Base-by-base conservation (phyloP, 331 rosid species). In the Malus hybrid region DNA sequence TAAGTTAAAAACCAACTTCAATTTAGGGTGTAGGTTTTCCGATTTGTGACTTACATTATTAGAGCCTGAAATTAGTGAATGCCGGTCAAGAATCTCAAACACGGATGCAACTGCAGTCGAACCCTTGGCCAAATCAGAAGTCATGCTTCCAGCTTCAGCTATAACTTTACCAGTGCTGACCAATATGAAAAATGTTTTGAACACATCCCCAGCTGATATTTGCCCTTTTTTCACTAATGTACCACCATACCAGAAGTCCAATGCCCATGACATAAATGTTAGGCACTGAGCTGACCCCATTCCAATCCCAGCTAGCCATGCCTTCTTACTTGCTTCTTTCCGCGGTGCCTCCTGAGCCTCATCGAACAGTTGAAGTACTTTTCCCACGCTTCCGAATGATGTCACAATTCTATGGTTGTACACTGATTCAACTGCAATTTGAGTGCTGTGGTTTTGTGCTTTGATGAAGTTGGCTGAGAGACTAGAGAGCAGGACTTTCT, bases 61-160 rank as follows among this genome's bases (percentile, higher is more conserved):
- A 48, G 79, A 72, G 5, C 81, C 70, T 0, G 91, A 84, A 80
- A 92, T 94, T 12, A 85, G 90, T 33, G 99, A 94, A 44, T 84
- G 76, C 10, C 97, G 78, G 86, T 94, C 99, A 61, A 94, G 97
- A 83, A 94, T 94, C 67, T 86, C 86, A 65, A 94, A 92, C 8
- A 94, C 93, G 0, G 97, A 90, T 31, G 96, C 91, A 19, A 94
- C 88, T 5, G 99, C 96, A 0, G 96, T 78, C 18, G 97, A 86
- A 42, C 92, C 90, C 63, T 90, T 94, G 44, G 99, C 99, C 24
- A 92, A 85, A 80, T 92, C 97, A 39, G 97, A 89, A 59, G 99
- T 94, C 99, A 94, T 92, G 82, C 99, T 94, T 29, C 99, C 99
- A 4, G 99, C 99, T 0, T 94, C 99, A n/a, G 99, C 99, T 15